Base-by-base conservation (phyloP, 768 basidiomycete species). In the Suillus hirtellus region DNA sequence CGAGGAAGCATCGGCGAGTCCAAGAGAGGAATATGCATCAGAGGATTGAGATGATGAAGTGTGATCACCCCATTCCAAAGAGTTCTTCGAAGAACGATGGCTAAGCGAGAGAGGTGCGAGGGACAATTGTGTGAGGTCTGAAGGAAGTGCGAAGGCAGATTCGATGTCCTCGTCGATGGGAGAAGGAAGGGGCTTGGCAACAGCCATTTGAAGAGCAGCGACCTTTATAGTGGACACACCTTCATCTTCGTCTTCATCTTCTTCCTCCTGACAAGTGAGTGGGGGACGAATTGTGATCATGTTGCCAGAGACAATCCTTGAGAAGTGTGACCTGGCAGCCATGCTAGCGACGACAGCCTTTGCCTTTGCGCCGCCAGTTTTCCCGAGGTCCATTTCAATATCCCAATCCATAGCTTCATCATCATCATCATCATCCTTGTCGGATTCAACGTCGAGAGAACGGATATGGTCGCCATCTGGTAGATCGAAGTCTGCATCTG, bases 141-240 rank as follows among this genome's bases (percentile, higher is more conserved):
- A 84, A 46, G 93, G 93, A 42, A 95, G 81, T 31, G 87, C 84
- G 72, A 95, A 93, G 60, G 83, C 93, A 66, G 89, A 88, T 75
- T 95, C 93, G 65, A 93, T 87, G 69, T 95, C 93, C 66, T 93
- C 92, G 52, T 79, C 77, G 63, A 86, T 81, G 61, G 82, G 77
- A 1, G 70, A 69, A 43, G 81, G 76, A 17, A 75, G 72, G 31
- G 71, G 61, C 14, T 73, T 78, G 63, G 74, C 64, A 43, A 75
- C 66, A 63, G 77, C 66, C 63, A 80, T 78, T 60, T 79, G 79
- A 31, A 87, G 79, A 31, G 82, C 82, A 17, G 84, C 78, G 59
- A 86, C 86, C 73, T 93, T 94, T 76, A 93, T 93, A 40, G 92
- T 94, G 11, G 91, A 93, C 8, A 90, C 84, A 49, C 90, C 91